Base-by-base conservation (phyloP, 116 monocot species). In the Posidonia oceanica region DNA sequence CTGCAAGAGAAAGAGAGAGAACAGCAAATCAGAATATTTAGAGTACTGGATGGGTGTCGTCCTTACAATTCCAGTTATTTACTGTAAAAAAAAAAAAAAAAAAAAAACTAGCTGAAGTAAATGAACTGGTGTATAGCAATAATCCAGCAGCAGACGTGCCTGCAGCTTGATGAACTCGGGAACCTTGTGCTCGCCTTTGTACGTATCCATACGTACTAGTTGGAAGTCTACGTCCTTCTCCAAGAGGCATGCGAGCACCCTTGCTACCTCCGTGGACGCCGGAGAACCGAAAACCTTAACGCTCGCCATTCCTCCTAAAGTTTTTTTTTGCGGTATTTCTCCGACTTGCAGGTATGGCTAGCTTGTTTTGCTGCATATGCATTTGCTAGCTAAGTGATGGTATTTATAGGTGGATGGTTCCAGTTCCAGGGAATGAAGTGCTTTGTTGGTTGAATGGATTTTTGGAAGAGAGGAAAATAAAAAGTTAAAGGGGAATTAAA, bases 151-250 rank as follows among this genome's bases (percentile, higher is more conserved):
- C 20, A 12, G 7, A 13, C 57, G 5, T 75, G 70, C 76, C 64
- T 76, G 70, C 2, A 78, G n/a, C 67, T 78, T 78, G 67, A 72
- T 65, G 72, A 60, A 72, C 36, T 78, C 78, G 17, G 78, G 72
- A 14, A 67, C 39, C 67, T 72, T 71, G 59, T 72, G 72, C 52
- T 72, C 54, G 21, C 78, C 67, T 65, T 72, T 78, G 78, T 66
- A 72, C 13, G 65, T 66, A 36, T 78, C 72, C 54, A 72, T 65
- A 18, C 67, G 72, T 55, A 78, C 48, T 37, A 78, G 67, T 39
- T 72, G 78, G 67, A 78, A 78, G 5, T 78, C 59, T 5, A 78
- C 72, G 10, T 78, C 72, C 67, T 78, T 78, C 78, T 78, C 78
- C 59, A 78, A 52, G 59, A 78, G 78, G 62, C 78, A 78, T 15